Conservation (phyloP, 768 basidiomycete species). For the Serendipita sp. region DNA sequence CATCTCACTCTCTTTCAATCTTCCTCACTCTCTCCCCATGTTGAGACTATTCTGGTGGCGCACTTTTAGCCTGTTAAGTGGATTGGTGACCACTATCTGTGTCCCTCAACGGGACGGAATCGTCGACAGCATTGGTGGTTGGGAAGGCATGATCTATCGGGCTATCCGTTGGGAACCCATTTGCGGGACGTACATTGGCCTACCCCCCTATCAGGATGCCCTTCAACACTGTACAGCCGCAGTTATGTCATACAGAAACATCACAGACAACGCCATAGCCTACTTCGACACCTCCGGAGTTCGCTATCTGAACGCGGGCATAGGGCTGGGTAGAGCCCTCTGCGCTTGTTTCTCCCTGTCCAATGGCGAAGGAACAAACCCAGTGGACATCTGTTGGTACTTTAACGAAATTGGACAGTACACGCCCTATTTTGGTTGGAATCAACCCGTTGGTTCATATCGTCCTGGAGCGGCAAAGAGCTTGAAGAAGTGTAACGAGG, state of each 20-base stretch:
- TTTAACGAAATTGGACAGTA: neutral
- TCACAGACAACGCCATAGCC: neutral
- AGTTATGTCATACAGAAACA: neutral
- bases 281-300: neutral
- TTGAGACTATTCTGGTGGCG: too few relatives aligned
- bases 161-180: neutral
- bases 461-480: neutral
- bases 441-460: too few relatives aligned
- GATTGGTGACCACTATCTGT: too few relatives aligned
- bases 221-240: neutral
- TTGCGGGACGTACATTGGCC: neutral
- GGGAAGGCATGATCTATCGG: neutral
- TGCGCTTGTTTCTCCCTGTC: neutral
- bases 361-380: neutral
- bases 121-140: neutral
- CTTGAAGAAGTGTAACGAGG: neutral
- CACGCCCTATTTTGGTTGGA: too few relatives aligned
- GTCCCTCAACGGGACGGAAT: neutral
- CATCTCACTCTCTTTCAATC: too few relatives aligned
- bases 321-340: neutral
- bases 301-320: neutral
- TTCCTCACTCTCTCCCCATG: too few relatives aligned
- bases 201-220: neutral
- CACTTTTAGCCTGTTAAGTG: too few relatives aligned
- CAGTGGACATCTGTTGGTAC: neutral